These are phyloP conservation scores for Anthracocystis setariae DNA, from an alignment of 1,284 basidiomycete species.

Conservation along the genomic window DNA sequence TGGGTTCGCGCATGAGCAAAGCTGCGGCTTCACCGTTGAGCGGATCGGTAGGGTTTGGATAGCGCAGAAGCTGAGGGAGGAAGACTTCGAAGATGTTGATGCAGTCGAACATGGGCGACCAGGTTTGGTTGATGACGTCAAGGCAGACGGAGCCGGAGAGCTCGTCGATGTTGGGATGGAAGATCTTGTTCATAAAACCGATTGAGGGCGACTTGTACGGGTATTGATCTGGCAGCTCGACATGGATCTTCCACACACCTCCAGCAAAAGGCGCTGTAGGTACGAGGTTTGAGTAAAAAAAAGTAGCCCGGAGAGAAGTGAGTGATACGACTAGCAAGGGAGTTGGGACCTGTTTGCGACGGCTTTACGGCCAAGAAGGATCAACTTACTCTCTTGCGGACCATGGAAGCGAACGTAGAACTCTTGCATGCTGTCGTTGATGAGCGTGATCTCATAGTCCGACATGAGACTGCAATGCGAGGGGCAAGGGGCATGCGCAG, in stretches of 20 bases:
- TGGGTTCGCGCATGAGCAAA: slow-evolving; percentile 93
- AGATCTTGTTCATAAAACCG: slow-evolving; percentile 99
- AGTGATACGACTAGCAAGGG: too few species aligned
- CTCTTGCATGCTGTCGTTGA: slow-evolving; percentile 99
- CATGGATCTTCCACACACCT: slow-evolving; percentile 98
- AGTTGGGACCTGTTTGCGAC: too few species aligned
- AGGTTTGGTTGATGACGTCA: slow-evolving; percentile 65
- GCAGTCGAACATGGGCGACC: slow-evolving; percentile 75
- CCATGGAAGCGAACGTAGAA: slow-evolving; percentile 97
- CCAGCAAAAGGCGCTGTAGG: slow-evolving; percentile 91
- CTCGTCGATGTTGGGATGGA: slow-evolving; percentile 98
- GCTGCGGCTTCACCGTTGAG: slow-evolving; percentile 97
- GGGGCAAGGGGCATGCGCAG: too few species aligned
- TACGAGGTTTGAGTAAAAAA: background rate
- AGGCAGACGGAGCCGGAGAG: slow-evolving; percentile 70
- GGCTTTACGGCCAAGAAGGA: background rate
- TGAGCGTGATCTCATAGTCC: slow-evolving; percentile 82
- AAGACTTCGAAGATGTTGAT: slow-evolving; percentile 99
- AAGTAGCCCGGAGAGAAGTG: too few species aligned
- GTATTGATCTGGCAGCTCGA: slow-evolving; percentile 98
- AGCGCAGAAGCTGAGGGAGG: slow-evolving; percentile 92
- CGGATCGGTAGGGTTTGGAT: slow-evolving; percentile 97
- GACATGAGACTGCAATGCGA: slow-evolving; percentile 59
- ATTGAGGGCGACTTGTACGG: slow-evolving; percentile 99
- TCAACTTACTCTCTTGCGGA: slow-evolving; percentile 85